Conservation (phyloP, 805 yeast genomes). For the Wickerhamomyces subpelliculosus region DNA sequence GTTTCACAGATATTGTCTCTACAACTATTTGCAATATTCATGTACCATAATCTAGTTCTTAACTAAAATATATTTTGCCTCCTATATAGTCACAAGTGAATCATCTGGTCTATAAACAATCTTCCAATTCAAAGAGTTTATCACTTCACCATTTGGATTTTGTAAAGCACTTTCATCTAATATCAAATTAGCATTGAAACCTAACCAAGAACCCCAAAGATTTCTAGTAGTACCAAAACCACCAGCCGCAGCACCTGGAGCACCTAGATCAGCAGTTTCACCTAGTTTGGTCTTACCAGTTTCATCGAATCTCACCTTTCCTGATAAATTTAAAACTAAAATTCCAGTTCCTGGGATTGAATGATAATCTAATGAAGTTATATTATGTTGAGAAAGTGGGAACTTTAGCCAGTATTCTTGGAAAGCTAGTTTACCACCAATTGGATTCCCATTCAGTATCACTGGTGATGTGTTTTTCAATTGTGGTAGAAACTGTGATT, state of each 20-base stretch:
- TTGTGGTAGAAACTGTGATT: conserved; percentile 32
- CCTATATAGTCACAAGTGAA: conserved; percentile 24
- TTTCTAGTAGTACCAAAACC: too few species aligned
- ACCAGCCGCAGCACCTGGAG: conserved; percentile 6
- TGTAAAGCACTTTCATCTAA: conserved; percentile 44
- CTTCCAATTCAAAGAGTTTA: conserved; percentile 59
- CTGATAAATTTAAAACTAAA: conserved; percentile 40
- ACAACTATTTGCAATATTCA: conserved; percentile 25
- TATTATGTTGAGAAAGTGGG: conserved; percentile 54
- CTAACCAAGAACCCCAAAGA: conserved; percentile 66
- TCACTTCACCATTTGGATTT: conserved; percentile 36
- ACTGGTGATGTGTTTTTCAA: conserved; percentile 45
- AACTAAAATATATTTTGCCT: neutral
- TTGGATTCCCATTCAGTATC: conserved; percentile 52
- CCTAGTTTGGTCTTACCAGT: conserved; percentile 63
- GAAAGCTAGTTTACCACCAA: conserved; percentile 42
- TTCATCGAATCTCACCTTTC: conserved; percentile 71
- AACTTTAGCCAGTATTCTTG: conserved; percentile 52
- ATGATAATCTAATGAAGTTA: conserved; percentile 62
- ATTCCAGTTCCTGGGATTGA: conserved; percentile 58
- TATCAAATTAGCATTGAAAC: conserved; percentile 52
- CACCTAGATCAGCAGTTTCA: conserved; percentile 48
- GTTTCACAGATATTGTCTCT: too few species aligned
- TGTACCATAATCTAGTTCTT: neutral
- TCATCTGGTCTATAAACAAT: conserved; percentile 58